Conservation (phyloP, 495 filamentous ascomycete genomes). For the Talaromyces stipitatus region DNA sequence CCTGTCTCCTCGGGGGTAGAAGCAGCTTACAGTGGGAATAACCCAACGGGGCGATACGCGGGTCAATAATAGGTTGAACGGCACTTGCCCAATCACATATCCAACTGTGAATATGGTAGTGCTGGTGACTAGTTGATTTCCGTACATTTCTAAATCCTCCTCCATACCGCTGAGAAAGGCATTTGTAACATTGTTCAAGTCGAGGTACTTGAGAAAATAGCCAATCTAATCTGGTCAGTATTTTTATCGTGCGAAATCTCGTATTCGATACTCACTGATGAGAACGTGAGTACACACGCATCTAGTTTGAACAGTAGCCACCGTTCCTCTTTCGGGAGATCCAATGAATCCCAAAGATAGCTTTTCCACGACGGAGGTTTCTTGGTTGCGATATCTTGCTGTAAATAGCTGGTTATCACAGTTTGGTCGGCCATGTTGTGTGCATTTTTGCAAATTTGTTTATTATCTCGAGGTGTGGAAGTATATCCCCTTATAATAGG, state of each 20-base stretch:
- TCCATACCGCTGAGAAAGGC: constrained; percentile 35
- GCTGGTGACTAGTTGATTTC: constrained; percentile 28
- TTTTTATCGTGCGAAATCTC: background rate
- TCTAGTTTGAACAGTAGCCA: constrained; percentile 51
- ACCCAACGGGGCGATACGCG: constrained; percentile 35
- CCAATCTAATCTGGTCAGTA: constrained; percentile 20
- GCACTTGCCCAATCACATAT: constrained; percentile 50
- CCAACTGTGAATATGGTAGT: constrained; percentile 48
- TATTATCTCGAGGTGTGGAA: background rate
- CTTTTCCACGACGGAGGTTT: constrained; percentile 20
- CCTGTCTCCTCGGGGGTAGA: background rate
- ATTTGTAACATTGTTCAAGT: constrained; percentile 44
- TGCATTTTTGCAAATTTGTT: background rate
- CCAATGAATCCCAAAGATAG: constrained; percentile 46
- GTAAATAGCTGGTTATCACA: background rate
- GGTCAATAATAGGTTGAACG: constrained; percentile 45
- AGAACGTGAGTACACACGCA: constrained; percentile 40
- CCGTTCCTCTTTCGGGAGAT: constrained; percentile 44
- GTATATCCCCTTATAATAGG: background rate
- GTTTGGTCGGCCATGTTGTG: background rate
- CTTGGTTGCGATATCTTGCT: constrained; percentile 17
- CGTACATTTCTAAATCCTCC: constrained; percentile 42
- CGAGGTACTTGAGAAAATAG: constrained; percentile 46
- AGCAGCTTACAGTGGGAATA: constrained; percentile 12
- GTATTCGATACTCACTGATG: constrained; percentile 11